A percentile compares a stretch with the other conserved stretches of the same genome.
phyloP scores from a whole-genome alignment of 345 rosid genomes.

The Geranium brycei region DNA sequence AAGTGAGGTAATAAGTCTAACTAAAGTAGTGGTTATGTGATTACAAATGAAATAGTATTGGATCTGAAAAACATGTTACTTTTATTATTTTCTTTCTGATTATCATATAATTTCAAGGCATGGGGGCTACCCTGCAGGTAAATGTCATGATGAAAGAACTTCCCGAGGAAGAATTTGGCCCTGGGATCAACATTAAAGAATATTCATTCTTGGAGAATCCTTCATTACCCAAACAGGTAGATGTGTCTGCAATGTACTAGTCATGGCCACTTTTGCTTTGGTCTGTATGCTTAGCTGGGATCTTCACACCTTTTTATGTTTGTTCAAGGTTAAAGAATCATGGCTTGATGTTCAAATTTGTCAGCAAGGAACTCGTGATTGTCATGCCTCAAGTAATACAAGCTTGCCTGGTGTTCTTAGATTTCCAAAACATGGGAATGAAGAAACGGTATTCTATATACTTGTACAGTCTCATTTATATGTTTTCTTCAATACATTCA shows the following conservation, averaged over 20 bases:
- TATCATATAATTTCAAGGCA: too few relatives aligned
- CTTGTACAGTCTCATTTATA: background rate
- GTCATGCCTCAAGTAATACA: slow-evolving; percentile 40
- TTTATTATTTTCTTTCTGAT: too few relatives aligned
- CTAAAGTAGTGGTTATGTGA: too few relatives aligned
- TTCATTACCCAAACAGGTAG: slow-evolving; percentile 63
- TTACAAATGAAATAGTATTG: too few relatives aligned
- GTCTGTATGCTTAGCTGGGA: background rate
- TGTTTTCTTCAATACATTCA: too few relatives aligned
- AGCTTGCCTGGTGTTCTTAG: slow-evolving; percentile 38
- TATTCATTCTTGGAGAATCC: slow-evolving; percentile 80
- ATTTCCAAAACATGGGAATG: slow-evolving; percentile 70
- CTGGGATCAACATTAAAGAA: slow-evolving; percentile 61
- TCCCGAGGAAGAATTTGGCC: slow-evolving; percentile 82
- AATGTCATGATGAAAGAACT: slow-evolving; percentile 59
- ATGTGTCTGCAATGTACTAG: background rate
- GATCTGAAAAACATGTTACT: too few relatives aligned
- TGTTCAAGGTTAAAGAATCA: slow-evolving; percentile 74
- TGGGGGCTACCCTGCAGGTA: slow-evolving; percentile 35
- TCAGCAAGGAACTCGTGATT: slow-evolving; percentile 52
- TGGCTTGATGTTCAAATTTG: slow-evolving; percentile 87
- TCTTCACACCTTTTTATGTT: slow-evolving; percentile 1
- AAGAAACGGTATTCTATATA: slow-evolving; percentile 50
- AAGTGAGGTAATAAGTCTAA: too few relatives aligned
- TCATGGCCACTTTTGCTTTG: too few relatives aligned